These are phyloP conservation scores for Penium margaritaceum DNA, from an alignment of 139 green algal species.

Conservation along the genomic window DNA sequence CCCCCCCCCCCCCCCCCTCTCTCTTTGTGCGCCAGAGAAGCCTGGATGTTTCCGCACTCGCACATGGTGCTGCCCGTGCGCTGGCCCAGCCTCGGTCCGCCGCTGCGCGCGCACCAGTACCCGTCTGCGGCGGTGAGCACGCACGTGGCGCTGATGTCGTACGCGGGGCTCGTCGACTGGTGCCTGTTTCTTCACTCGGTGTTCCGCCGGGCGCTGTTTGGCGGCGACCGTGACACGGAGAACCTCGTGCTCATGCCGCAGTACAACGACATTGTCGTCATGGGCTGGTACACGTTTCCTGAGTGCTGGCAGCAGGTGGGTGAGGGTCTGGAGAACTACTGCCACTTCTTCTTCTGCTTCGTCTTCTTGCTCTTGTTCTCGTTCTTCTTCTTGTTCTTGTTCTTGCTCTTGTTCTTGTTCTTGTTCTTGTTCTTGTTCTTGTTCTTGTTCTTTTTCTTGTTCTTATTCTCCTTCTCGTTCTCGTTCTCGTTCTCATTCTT, in stretches of 20 bases:
- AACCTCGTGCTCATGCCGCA: constrained; percentile 13
- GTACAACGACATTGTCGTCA: constrained; percentile 29
- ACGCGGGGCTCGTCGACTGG: constrained; percentile 12
- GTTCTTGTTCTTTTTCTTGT: no score
- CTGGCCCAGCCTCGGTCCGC: constrained; percentile 12
- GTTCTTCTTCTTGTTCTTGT: no score
- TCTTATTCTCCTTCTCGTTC: no score
- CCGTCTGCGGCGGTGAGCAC: constrained; percentile 3
- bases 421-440: no score
- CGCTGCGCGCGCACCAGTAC: constrained; percentile 12
- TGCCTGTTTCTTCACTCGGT: constrained; percentile 23
- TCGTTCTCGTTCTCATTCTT: no score
- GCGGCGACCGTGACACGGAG: neutral
- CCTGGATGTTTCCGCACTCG: neutral
- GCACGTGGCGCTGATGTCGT: constrained; percentile 20
- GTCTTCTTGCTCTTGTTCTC: no score
- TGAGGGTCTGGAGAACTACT: no score
- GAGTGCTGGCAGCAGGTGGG: constrained; percentile 27
- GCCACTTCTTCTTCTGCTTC: no score
- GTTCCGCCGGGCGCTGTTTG: constrained; percentile 1
- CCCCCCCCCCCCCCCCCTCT: no score
- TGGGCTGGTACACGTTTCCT: constrained; percentile 25
- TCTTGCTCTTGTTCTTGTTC: no score
- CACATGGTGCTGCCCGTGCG: constrained; percentile 19
- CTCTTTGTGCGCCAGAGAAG: no score